A percentile compares a stretch with the other conserved stretches of the same genome.
Evolutionary conservation across 768 basidiomycete species (phyloP).

Genomic region (Mycena amicta): DNA sequence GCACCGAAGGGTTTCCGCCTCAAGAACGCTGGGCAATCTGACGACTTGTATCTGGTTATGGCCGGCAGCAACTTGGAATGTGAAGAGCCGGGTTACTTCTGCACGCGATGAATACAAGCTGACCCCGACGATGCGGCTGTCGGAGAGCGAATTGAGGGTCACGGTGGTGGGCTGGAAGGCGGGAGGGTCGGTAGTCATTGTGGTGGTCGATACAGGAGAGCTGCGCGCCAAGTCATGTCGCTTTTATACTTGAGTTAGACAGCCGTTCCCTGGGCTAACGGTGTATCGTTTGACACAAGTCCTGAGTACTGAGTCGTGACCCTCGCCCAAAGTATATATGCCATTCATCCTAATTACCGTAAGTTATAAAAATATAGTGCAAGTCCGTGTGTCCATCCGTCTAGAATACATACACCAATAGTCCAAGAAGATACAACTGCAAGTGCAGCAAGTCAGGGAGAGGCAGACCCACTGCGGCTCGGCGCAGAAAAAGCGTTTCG

Average conservation of each 20-base stretch:
- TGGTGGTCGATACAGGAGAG: not conserved
- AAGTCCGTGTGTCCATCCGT: not conserved
- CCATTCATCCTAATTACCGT: not conserved
- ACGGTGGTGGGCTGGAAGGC: conserved; percentile 17
- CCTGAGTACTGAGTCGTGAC: no score
- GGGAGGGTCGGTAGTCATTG: conserved; percentile 6
- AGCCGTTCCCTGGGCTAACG: no score
- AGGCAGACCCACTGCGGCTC: conserved; percentile 17
- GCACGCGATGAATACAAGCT: conserved; percentile 40
- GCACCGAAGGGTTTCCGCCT: conserved; percentile 22
- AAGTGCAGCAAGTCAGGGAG: conserved; percentile 11
- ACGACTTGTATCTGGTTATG: conserved; percentile 21
- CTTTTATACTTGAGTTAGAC: no score
- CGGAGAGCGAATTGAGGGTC: conserved; percentile 29
- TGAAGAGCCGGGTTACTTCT: conserved; percentile 39
- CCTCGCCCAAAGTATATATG: not conserved
- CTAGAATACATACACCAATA: not conserved
- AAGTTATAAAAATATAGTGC: not conserved
- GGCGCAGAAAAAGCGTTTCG: conserved; percentile 15
- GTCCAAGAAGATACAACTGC: not conserved
- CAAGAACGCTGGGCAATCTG: conserved; percentile 18
- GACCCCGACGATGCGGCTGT: conserved; percentile 37
- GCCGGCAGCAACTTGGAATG: conserved; percentile 24
- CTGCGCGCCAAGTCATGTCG: not conserved
- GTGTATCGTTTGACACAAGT: no score